Evolutionary conservation across 1,139 yeast species (phyloP).

Genomic region (Pichia sorboxylosa): DNA sequence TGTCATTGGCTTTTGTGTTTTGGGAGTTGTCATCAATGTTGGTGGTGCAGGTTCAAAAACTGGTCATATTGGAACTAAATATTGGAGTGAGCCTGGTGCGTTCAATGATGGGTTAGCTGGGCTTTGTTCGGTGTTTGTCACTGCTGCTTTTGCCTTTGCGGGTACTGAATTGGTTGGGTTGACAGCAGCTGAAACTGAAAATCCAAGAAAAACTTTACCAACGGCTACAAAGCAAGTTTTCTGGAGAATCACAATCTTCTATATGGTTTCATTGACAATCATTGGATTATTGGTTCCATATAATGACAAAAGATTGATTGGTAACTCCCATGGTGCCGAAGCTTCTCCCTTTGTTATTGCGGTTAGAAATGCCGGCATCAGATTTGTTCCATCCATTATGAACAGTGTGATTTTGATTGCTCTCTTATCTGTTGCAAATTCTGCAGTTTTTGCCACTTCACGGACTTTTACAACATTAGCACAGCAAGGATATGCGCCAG

Average conservation of each 20-base stretch:
- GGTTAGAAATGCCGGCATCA: slow-evolving; percentile 40
- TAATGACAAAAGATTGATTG: slow-evolving; percentile 34
- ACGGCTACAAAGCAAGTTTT: slow-evolving; percentile 62
- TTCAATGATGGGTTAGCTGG: slow-evolving; percentile 39
- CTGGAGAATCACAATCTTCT: slow-evolving; percentile 59
- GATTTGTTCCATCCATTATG: slow-evolving; percentile 50
- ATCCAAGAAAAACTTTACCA: slow-evolving; percentile 44
- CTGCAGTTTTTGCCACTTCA: slow-evolving; percentile 63
- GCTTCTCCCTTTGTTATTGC: slow-evolving; percentile 72
- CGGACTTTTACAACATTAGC: slow-evolving; percentile 71
- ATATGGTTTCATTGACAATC: slow-evolving; percentile 34
- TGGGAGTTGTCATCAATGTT: slow-evolving; percentile 36
- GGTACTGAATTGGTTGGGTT: slow-evolving; percentile 37
- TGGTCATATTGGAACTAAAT: slow-evolving; percentile 44
- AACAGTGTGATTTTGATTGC: slow-evolving; percentile 58
- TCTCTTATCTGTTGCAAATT: slow-evolving; percentile 57
- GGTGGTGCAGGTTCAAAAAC: slow-evolving; percentile 50
- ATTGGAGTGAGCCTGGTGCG: slow-evolving; percentile 53
- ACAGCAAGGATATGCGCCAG: slow-evolving; percentile 69
- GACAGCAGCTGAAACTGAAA: slow-evolving; percentile 36
- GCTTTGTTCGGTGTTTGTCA: slow-evolving; percentile 34
- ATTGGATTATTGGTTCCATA: slow-evolving; percentile 58
- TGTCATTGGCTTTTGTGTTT: slow-evolving; percentile 34
- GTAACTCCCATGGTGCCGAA: slow-evolving; percentile 35
- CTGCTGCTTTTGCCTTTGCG: slow-evolving; percentile 46